Base-by-base conservation (phyloP, 2,329 filamentous ascomycete genomes). In the Fusarium nanum region DNA sequence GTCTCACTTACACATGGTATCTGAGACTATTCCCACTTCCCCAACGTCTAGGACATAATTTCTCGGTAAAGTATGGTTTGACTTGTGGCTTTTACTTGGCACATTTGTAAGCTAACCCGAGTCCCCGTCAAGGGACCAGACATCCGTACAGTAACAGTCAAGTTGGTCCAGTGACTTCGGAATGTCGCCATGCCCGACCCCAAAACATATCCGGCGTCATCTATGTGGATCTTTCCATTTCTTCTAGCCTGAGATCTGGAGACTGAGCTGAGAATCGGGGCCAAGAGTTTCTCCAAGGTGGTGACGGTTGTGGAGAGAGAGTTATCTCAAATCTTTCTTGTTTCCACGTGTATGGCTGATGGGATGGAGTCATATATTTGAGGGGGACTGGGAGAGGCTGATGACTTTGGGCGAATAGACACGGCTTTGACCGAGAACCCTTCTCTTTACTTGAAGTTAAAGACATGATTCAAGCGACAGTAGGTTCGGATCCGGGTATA, bases 161-260 rank as follows among this genome's bases (percentile, higher is more conserved):
- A 44, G 20, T 46, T 48, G 6, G 22, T 25, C 30, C 28, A 49
- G n/a, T 11, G 14, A 34, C 42, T 46, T 55, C 30, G 63, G 63
- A 67, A 66, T 66, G 63, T 66, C 63, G 63, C 63, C 44, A 46
- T 49, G 30, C 30, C 63, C 63, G 63, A 56, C 22, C 49, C 63
- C 63, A 67, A n/a, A 28, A 61, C 63, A n/a, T n/a, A 67, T 66
- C 55, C 63, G 63, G 62, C 32, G 48, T 42, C 32, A 25, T 20
- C 30, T 16, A 37, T 48, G 48, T n/a, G 25, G 48, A 37, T 37
- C 34, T 25, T 49, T 66, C 42, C 8, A 37, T 23, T 48, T 25
- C 27, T 54, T 53, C 28, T 65, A 65, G 53, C 18, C 27, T 11
- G 14, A 41, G 40, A 46, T 59, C 13, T 25, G 25, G 23, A 27